Evolutionary conservation across 805 yeast species (phyloP), one percentile per base, ranked within the genome.

Genomic region (Jamesozyma hellenica): DNA sequence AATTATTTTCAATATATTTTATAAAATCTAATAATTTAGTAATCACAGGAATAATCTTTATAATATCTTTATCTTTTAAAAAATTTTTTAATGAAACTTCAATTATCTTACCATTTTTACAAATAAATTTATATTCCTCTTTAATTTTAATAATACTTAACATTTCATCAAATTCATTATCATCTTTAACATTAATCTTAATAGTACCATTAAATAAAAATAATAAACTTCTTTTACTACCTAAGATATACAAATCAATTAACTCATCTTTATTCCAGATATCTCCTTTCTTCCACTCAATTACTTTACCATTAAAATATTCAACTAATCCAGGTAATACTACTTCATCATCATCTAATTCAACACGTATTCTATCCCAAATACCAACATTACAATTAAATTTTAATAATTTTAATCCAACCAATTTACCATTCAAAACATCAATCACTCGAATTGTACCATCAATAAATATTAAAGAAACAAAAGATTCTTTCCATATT

Each of bases 391-490:
- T 38, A 18, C 31, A 19, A 25, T 15, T 38, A 9, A 10, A 16
- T 11, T 43, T 25, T n/a, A 44, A 41, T 34, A 54, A 42, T 4
- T 53, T 33, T 28, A 53, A 42, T 8, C 54, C 45, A 13, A 52
- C 40, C 17, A 55, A 32, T 38, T 51, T 55, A 12, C 60, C 60
- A 10, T 45, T 41, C 14, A 51, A 45, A 11, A 43, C 55, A 35
- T 84, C 67, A 46, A 70, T 74, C 9, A 77, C 67, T 63, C 74
- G 65, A 4, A 77, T 55, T 41, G 64, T 42, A 41, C 79, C 82
- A 56, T 72, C 59, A 9, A 39, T 43, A 23, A 54, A 53, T 9
- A 75, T 63, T 2, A 77, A 52, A 6, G 76, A 71, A 27, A 79
- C 23, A 21, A 21, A 6, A 21, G 23, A 21, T 21, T 21, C 8